Conservation (phyloP, 1,284 basidiomycete genomes). For the Meripilus lineatus region DNA sequence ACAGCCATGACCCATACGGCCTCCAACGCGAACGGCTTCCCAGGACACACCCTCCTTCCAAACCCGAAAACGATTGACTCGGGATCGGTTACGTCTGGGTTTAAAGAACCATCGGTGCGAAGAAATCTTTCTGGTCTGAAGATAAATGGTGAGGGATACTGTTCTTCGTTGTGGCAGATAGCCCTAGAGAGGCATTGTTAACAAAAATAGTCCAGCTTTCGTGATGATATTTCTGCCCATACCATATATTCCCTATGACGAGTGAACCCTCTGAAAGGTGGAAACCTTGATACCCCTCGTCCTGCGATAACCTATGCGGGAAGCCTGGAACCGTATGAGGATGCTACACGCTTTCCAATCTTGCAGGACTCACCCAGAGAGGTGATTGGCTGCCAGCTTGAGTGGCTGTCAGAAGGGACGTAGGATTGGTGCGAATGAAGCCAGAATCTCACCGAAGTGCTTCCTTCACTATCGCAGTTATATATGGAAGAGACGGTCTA, state of each 20-base stretch:
- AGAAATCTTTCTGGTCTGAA: slow-evolving; percentile 6
- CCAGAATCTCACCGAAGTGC: too few species aligned
- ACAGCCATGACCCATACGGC: too few species aligned
- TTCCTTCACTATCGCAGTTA: slow-evolving; percentile 33
- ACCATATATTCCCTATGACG: slow-evolving; percentile 16
- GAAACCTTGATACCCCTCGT: slow-evolving; percentile 14
- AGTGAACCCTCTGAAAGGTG: slow-evolving; percentile 16
- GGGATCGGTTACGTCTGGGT: slow-evolving; percentile 1
- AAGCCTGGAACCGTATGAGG: slow-evolving; percentile 5
- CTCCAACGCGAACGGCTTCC: too few species aligned
- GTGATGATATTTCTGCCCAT: not conserved
- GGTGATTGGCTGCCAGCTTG: slow-evolving; percentile 28
- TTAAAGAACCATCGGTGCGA: not conserved
- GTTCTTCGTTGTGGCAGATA: not conserved
- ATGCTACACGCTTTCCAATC: too few species aligned
- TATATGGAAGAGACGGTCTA: slow-evolving; percentile 26
- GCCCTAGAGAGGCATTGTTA: not conserved
- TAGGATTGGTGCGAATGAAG: too few species aligned
- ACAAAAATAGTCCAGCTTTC: not conserved
- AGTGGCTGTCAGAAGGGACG: too few species aligned
- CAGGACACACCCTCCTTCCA: slow-evolving; percentile 1
- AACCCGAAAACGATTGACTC: not conserved
- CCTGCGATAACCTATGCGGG: slow-evolving; percentile 12
- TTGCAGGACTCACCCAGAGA: slow-evolving; percentile 19
- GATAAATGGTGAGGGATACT: slow-evolving; percentile 2